Conservation (phyloP, 139 green algal genomes). For the Protoeuglena noctilucae region DNA sequence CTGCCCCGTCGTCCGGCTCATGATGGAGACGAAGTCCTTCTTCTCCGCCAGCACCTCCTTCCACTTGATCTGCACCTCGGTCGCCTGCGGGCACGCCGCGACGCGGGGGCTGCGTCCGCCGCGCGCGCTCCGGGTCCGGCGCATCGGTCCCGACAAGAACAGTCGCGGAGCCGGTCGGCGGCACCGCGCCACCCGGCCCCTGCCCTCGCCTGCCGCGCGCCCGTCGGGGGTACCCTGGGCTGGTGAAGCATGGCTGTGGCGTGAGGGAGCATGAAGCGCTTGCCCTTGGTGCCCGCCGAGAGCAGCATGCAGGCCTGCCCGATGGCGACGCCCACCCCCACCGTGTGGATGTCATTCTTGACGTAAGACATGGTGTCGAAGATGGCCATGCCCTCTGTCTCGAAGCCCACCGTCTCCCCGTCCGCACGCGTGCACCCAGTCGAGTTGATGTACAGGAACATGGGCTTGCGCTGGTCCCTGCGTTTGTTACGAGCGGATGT, state of each 20-base stretch:
- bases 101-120: no score
- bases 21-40: conserved; percentile 63
- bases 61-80: conserved; percentile 94
- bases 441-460: conserved; percentile 83
- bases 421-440: conserved; percentile 63
- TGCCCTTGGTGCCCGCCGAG: conserved; percentile 50
- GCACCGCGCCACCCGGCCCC: no score
- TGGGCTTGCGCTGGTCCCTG: conserved; percentile 46
- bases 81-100: no score
- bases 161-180: no score
- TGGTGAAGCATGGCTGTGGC: conserved; percentile 96
- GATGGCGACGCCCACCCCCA: conserved; percentile 23
- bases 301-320: conserved; percentile 74
- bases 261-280: conserved; percentile 73
- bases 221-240: conserved; percentile 77
- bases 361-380: conserved; percentile 74
- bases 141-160: no score
- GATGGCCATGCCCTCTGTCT: conserved; percentile 72
- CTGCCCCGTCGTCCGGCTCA: conserved; percentile 73
- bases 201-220: conserved; percentile 81
- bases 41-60: conserved; percentile 76
- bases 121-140: no score
- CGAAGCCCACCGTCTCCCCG: conserved; percentile 68
- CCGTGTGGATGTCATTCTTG: conserved; percentile 37
- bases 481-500: no score